These are phyloP conservation scores for Taphrina pruni DNA, from an alignment of 1,139 yeast genomes.

Conservation along the genomic window DNA sequence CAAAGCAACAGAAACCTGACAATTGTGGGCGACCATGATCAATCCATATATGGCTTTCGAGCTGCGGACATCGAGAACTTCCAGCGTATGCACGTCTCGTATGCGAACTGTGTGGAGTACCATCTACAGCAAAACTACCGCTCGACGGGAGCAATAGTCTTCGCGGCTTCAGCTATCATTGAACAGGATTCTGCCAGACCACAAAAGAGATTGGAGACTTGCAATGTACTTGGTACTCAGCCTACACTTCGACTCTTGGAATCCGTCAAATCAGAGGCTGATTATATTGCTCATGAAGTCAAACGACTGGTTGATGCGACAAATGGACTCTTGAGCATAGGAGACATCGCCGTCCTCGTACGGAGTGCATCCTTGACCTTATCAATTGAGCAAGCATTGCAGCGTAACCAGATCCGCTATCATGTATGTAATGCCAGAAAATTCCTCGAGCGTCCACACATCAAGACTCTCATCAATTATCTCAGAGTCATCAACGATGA, in stretches of 20 bases:
- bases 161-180: slow-evolving; percentile 71
- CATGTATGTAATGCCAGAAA: slow-evolving; percentile 71
- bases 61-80: slow-evolving; percentile 78
- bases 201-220: slow-evolving; percentile 42
- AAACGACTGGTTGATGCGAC: slow-evolving; percentile 48
- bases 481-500: slow-evolving; percentile 64
- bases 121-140: slow-evolving; percentile 75
- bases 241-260: slow-evolving; percentile 59
- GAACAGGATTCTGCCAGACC: slow-evolving; percentile 57
- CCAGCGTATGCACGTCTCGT: slow-evolving; percentile 61
- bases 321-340: slow-evolving; percentile 53
- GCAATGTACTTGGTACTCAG: slow-evolving; percentile 52
- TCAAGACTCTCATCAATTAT: slow-evolving; percentile 66
- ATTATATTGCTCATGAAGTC: slow-evolving; percentile 64
- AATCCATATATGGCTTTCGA: slow-evolving; percentile 87
- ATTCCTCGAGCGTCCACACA: slow-evolving; percentile 80
- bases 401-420: slow-evolving; percentile 65
- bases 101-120: slow-evolving; percentile 54
- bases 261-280: slow-evolving; percentile 62
- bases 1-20: slow-evolving; percentile 63
- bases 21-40: slow-evolving; percentile 96
- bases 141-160: slow-evolving; percentile 71
- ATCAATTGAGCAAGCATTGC: slow-evolving; percentile 66
- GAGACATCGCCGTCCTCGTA: slow-evolving; percentile 74
- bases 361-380: slow-evolving; percentile 66